These are phyloP conservation scores for Leucocoprinus leucothites DNA, from an alignment of 768 basidiomycete genomes.

Conservation along the genomic window DNA sequence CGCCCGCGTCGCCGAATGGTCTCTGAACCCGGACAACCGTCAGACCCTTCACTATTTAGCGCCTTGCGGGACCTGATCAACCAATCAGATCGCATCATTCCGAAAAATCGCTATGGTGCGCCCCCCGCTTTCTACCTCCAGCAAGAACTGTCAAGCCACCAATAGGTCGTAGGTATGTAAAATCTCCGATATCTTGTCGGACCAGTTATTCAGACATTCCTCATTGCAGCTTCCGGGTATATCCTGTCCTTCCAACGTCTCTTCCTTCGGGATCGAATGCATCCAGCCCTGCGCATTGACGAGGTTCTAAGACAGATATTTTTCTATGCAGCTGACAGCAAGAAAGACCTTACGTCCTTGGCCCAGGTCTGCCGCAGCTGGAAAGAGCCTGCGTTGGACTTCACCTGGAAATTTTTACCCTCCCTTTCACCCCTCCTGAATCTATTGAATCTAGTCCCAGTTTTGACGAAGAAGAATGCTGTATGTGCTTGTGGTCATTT, in stretches of 20 bases:
- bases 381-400: conserved; percentile 46
- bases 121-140: background rate
- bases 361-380: conserved; percentile 44
- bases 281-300: conserved; percentile 43
- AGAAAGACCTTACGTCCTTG: conserved; percentile 28
- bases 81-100: conserved; percentile 3
- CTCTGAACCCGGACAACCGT: too few relatives aligned
- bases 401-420: conserved; percentile 39
- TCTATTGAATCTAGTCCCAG: conserved; percentile 2
- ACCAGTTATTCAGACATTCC: background rate
- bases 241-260: background rate
- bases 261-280: conserved; percentile 27
- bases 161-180: too few relatives aligned
- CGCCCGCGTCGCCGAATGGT: too few relatives aligned
- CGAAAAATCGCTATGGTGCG: background rate
- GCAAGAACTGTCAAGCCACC: background rate
- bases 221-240: background rate
- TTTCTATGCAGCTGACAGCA: conserved; percentile 23
- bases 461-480: conserved; percentile 15
- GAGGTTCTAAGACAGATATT: conserved; percentile 46
- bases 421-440: conserved; percentile 19
- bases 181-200: too few relatives aligned
- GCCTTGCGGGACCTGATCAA: background rate
- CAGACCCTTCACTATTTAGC: background rate
- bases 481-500: too few relatives aligned